A percentile compares a stretch with the other conserved stretches of the same genome.
Conservation (phyloP, 768 basidiomycete species). For the Rhodotorula kratochvilovae region DNA sequence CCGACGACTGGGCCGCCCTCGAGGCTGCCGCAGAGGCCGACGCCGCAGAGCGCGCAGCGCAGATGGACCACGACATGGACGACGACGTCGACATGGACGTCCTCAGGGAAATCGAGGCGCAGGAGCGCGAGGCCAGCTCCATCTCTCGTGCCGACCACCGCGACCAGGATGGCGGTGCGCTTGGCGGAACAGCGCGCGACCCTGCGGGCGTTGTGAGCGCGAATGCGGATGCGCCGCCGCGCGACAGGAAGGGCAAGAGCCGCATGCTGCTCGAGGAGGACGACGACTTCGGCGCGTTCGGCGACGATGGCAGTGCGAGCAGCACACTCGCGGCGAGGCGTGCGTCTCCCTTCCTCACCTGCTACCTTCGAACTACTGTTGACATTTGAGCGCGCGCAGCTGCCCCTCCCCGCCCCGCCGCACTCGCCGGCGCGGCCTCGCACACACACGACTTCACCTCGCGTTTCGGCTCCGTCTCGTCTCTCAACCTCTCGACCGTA, state of each 20-base stretch:
- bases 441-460: constrained; percentile 19
- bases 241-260: neutral
- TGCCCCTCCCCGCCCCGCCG: too few relatives aligned
- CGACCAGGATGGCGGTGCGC: too few relatives aligned
- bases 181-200: too few relatives aligned
- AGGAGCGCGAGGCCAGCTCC: neutral
- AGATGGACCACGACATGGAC: constrained; percentile 5
- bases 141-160: too few relatives aligned
- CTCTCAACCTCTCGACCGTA: constrained; percentile 16
- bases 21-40: constrained; percentile 8
- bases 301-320: neutral
- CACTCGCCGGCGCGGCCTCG: neutral
- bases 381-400: neutral
- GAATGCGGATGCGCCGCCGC: too few relatives aligned
- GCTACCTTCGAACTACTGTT: too few relatives aligned
- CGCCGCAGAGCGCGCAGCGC: neutral
- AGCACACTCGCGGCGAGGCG: neutral
- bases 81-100: constrained; percentile 18
- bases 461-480: constrained; percentile 17
- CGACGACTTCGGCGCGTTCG: constrained; percentile 21
- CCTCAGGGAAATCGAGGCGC: constrained; percentile 5
- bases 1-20: constrained; percentile 18
- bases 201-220: too few relatives aligned
- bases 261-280: constrained; percentile 21
- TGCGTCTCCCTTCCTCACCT: neutral